A percentile compares a stretch with the other conserved stretches of the same genome.
Evolutionary conservation across 768 basidiomycete genomes (phyloP).

Genomic region (Paxillus involutus): DNA sequence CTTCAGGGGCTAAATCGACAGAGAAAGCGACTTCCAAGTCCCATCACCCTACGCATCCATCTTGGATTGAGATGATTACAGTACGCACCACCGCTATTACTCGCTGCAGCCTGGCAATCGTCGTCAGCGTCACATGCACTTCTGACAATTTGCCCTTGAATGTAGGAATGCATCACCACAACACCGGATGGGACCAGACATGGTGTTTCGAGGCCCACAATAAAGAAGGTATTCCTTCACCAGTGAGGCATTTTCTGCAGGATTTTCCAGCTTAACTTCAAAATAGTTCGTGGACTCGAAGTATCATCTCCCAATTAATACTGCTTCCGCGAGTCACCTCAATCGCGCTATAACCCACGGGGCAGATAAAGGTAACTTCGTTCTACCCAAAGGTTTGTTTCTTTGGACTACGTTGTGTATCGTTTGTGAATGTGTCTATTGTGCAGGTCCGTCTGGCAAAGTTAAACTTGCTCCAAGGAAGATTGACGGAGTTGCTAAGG

Average conservation of each 20-base stretch:
- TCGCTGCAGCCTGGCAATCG: slow-evolving; percentile 4
- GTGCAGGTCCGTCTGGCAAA: slow-evolving; percentile 27
- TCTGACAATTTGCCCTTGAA: slow-evolving; percentile 15
- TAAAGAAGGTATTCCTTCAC: slow-evolving; percentile 73
- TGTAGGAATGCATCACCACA: slow-evolving; percentile 69
- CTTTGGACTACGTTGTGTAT: neutral
- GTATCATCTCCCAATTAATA: slow-evolving; percentile 49
- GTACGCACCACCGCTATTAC: slow-evolving; percentile 21
- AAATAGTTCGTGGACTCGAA: slow-evolving; percentile 52
- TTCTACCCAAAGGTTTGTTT: slow-evolving; percentile 52
- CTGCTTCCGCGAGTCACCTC: slow-evolving; percentile 45
- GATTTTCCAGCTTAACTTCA: neutral
- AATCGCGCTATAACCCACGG: slow-evolving; percentile 57
- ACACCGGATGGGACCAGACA: slow-evolving; percentile 63
- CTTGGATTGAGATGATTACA: slow-evolving; percentile 45
- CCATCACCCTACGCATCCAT: slow-evolving; percentile 51
- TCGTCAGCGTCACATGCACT: slow-evolving; percentile 3
- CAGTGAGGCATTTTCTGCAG: neutral
- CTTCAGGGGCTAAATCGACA: slow-evolving; percentile 9
- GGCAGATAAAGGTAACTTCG: slow-evolving; percentile 48
- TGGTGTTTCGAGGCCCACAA: slow-evolving; percentile 73
- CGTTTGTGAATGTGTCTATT: neutral
- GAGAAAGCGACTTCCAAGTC: slow-evolving; percentile 37
- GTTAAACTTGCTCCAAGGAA: slow-evolving; percentile 22
- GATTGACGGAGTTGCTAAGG: slow-evolving; percentile 6